A percentile compares a stretch with the other conserved stretches of the same genome.
Evolutionary conservation across 2,329 filamentous ascomycete species (phyloP).

Genomic region (Penicillium sp.): DNA sequence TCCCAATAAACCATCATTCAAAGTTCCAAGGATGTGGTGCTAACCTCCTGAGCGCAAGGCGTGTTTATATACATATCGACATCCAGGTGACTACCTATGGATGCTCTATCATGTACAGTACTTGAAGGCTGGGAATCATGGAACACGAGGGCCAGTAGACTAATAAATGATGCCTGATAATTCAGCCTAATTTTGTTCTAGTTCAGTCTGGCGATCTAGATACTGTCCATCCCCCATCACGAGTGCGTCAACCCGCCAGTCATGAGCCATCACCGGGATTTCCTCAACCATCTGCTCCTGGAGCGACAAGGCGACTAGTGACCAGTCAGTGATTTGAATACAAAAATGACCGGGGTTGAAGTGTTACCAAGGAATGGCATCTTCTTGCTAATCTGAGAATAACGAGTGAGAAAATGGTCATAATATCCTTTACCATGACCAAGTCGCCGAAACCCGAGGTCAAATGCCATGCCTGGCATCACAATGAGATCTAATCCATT

Average conservation of each 20-base stretch:
- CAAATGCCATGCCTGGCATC: constrained; percentile 91
- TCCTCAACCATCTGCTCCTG: constrained; percentile 78
- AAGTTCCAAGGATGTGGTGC: too few species aligned
- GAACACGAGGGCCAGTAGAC: too few species aligned
- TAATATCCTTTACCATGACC: constrained; percentile 98
- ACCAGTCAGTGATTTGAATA: constrained; percentile 27
- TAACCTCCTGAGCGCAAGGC: too few species aligned
- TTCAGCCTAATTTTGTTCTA: neutral
- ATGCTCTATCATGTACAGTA: too few species aligned
- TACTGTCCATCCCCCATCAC: constrained; percentile 70
- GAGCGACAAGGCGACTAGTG: constrained; percentile 74
- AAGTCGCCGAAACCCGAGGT: constrained; percentile 70
- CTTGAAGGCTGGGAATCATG: too few species aligned
- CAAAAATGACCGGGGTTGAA: neutral
- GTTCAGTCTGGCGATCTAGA: constrained; percentile 28
- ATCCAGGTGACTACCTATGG: too few species aligned
- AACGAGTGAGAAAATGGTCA: constrained; percentile 84
- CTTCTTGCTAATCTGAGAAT: constrained; percentile 47
- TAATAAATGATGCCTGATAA: too few species aligned
- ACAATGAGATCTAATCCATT: constrained; percentile 77
- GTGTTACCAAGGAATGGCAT: constrained; percentile 8
- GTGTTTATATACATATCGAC: too few species aligned
- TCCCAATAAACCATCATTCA: too few species aligned
- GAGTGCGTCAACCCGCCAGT: constrained; percentile 78
- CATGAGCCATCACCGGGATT: constrained; percentile 73